Percentiles rank a stretch among this genome's conserved stretches.
Evolutionary conservation across 108 stramenopile genomes (phyloP).

Genomic region (Skeletonema potamos): DNA sequence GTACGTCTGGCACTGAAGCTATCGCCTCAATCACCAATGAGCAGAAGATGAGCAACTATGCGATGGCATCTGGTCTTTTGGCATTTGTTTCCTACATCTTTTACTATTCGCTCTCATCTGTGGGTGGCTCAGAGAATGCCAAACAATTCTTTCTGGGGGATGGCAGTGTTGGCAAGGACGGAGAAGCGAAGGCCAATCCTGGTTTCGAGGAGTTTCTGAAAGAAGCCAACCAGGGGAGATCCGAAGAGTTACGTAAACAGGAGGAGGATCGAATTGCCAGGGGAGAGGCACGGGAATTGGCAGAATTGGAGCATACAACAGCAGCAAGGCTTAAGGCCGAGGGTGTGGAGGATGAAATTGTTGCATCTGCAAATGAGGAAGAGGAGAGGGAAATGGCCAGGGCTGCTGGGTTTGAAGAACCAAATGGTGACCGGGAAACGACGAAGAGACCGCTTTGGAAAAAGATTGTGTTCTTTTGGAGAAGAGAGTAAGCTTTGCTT

Average conservation of each 20-base stretch:
- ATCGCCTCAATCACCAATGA: conserved; percentile 31
- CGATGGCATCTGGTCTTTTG: conserved; percentile 44
- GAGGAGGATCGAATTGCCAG: conserved; percentile 16
- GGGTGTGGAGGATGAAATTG: conserved; percentile 19
- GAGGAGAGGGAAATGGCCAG: conserved; percentile 38
- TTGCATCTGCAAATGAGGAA: conserved; percentile 27
- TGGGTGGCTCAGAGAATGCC: conserved; percentile 39
- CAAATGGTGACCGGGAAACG: not conserved
- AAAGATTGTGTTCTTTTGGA: conserved; percentile 54
- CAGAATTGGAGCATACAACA: conserved; percentile 33
- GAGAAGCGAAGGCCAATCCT: conserved; percentile 19
- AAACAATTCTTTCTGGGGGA: conserved; percentile 18
- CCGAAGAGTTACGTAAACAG: conserved; percentile 8
- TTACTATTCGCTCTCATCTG: conserved; percentile 47
- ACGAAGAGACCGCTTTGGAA: conserved; percentile 39
- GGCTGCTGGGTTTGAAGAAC: conserved; percentile 36
- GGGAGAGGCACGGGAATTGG: conserved; percentile 37
- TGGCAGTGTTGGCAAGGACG: not conserved
- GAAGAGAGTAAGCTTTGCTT: conserved; percentile 24
- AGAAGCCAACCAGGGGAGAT: conserved; percentile 41
- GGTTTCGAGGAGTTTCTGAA: conserved; percentile 38
- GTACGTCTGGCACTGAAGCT: conserved; percentile 37
- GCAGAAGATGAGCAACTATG: conserved; percentile 42
- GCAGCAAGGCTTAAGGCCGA: conserved; percentile 18
- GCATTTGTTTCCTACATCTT: conserved; percentile 48